These are phyloP conservation scores for Anthostomella pinea DNA, from an alignment of 2,329 filamentous ascomycete genomes.

Conservation along the genomic window DNA sequence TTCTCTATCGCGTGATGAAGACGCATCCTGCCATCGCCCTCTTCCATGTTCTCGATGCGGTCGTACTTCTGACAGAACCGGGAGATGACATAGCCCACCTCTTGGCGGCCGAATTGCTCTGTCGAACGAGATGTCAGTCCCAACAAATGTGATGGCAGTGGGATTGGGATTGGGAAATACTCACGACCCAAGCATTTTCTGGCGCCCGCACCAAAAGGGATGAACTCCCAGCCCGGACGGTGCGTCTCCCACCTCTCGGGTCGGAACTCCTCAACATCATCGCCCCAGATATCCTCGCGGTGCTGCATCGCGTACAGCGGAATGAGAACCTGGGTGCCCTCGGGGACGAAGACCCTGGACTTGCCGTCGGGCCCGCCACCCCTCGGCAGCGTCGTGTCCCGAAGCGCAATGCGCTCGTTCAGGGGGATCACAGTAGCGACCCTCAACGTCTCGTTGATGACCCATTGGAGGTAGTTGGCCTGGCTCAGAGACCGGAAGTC, in stretches of 20 bases:
- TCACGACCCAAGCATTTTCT: constrained; percentile 32
- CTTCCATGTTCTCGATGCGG: constrained; percentile 29
- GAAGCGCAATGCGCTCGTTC: constrained; percentile 27
- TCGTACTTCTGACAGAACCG: constrained; percentile 27
- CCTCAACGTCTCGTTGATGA: constrained; percentile 7
- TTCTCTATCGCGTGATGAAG: constrained; percentile 29
- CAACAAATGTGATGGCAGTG: too few relatives aligned
- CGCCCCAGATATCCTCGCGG: constrained; percentile 29
- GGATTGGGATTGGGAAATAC: too few relatives aligned
- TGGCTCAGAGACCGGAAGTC: constrained; percentile 9
- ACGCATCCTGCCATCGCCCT: constrained; percentile 23
- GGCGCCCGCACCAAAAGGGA: constrained; percentile 33
- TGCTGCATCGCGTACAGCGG: constrained; percentile 35
- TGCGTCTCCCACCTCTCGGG: constrained; percentile 18
- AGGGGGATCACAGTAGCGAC: constrained; percentile 23
- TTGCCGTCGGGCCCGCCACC: constrained; percentile 45
- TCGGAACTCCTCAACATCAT: constrained; percentile 16
- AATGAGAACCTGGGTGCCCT: constrained; percentile 37
- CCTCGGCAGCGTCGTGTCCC: constrained; percentile 40
- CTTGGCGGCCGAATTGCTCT: constrained; percentile 27
- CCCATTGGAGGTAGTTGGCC: constrained; percentile 7
- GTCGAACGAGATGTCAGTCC: background rate
- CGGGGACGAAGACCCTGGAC: constrained; percentile 42
- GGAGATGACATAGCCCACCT: constrained; percentile 24
- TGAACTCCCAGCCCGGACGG: constrained; percentile 30